These are phyloP conservation scores for Phytophthora palmivora DNA, from an alignment of 352 stramenopile species.

Conservation along the genomic window DNA sequence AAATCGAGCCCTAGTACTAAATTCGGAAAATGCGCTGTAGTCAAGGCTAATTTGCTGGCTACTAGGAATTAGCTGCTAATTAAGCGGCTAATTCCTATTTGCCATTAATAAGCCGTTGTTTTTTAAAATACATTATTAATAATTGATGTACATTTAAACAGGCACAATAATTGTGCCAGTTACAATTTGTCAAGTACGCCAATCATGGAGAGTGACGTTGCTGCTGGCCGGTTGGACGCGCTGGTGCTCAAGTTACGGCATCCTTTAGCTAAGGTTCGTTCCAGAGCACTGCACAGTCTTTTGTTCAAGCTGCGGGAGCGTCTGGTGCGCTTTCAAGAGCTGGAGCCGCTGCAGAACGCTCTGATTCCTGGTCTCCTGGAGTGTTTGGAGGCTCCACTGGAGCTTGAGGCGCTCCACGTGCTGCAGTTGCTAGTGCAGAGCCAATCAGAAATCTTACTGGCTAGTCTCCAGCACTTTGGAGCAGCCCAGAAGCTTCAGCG, in stretches of 20 bases:
- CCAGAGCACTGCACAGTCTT: constrained; percentile 61
- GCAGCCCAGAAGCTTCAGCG: constrained; percentile 50
- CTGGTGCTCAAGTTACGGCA: constrained; percentile 72
- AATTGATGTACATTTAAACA: too few relatives aligned
- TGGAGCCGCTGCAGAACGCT: constrained; percentile 38
- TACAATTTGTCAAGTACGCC: constrained; percentile 5
- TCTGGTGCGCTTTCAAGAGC: constrained; percentile 47
- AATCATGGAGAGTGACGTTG: constrained; percentile 12
- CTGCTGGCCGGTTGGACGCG: constrained; percentile 27
- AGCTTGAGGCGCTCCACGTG: constrained; percentile 57
- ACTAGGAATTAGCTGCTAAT: too few relatives aligned
- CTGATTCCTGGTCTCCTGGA: constrained; percentile 48
- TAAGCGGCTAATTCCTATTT: too few relatives aligned
- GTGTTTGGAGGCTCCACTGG: constrained; percentile 49
- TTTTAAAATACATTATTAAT: too few relatives aligned
- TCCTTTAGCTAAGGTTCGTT: constrained; percentile 64
- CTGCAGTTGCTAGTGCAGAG: constrained; percentile 55
- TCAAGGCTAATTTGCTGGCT: too few relatives aligned
- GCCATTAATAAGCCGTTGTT: too few relatives aligned
- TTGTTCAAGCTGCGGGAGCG: constrained; percentile 73
- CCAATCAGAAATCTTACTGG: constrained; percentile 29
- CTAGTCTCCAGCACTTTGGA: constrained; percentile 43
- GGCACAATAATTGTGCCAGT: too few relatives aligned
- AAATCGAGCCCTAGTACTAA: too few relatives aligned
- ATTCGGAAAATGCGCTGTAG: too few relatives aligned